Base-by-base conservation (phyloP, 2,329 filamentous ascomycete species). In the Aspergillus sp. region DNA sequence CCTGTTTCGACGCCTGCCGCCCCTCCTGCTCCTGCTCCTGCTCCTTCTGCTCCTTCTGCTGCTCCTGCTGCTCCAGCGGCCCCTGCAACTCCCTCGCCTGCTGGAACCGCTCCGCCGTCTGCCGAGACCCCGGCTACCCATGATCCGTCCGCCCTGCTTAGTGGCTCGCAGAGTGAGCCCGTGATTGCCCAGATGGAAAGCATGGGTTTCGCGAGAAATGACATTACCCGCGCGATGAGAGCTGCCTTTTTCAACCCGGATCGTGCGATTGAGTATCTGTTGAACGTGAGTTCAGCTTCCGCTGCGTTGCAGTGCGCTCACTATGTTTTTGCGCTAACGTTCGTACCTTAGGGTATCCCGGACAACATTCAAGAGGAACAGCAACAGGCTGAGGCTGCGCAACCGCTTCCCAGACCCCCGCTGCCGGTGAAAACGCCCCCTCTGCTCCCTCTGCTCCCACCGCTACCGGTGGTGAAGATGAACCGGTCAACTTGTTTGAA, bases 211-310 rank as follows among this genome's bases (percentile, higher is more conserved):
- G 81, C 87, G 61, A 80, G 90, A 62, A 75, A 81, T 44, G 86
- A 94, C 63, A 95, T 96, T 57, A 89, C 96, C 58, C 81, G 85
- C 42, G 93, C 93, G 44, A 93, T 98, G 85, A 86, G 91, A 62
- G 93, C 93, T 53, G 93, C 93, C 9, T 98, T 88, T 70, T 94
- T 86, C 77, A 98, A 98, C 73, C 89, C 91, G 9, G 91, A 97
- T 68, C 88, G 93, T 59, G 93, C 93, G 45, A 91, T 98, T 47
- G 93, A 98, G 68, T 98, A 98, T 63, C 80, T 98, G 8, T 68
- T 98, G 63, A 95, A 73, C 57, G 88, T 93, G 68, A 70, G 84
- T 73, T 45, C 36, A 46, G n/a, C 3, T 30, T 12, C 28, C n/a
- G 39, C 34, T 6, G 29, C 12, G n/a, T 12, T 29, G 32, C 27